phyloP scores from a whole-genome alignment of 2,329 filamentous ascomycete genomes.

The Acephala macrosclerotiorum region DNA sequence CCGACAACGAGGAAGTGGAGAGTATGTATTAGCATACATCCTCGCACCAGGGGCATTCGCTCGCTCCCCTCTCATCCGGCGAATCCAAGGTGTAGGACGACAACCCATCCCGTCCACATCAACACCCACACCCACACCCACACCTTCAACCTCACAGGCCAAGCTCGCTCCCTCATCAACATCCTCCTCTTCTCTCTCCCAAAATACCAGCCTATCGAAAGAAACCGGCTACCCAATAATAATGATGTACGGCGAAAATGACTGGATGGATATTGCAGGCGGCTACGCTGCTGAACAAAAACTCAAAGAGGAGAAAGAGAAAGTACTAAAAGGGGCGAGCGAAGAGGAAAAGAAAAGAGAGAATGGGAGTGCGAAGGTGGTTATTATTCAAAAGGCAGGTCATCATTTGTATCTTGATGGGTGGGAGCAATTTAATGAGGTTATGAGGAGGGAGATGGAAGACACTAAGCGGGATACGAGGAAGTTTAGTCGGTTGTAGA shows the following conservation, averaged over 20 bases:
- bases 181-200: slow-evolving; percentile 17
- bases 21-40: slow-evolving; percentile 92
- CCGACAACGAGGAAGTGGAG: slow-evolving; percentile 87
- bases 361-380: slow-evolving; percentile 82
- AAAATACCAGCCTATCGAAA: slow-evolving; percentile 26
- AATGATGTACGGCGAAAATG: slow-evolving; percentile 95
- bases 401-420: slow-evolving; percentile 78
- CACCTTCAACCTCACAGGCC: not conserved
- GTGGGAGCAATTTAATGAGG: slow-evolving; percentile 72
- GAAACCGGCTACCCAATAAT: slow-evolving; percentile 79
- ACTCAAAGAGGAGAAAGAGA: slow-evolving; percentile 71
- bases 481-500: too few relatives aligned
- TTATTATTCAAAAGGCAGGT: slow-evolving; percentile 76
- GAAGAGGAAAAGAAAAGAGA: slow-evolving; percentile 74
- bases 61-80: slow-evolving; percentile 82
- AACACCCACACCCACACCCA: slow-evolving; percentile 2
- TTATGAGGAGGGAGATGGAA: slow-evolving; percentile 71
- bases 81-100: slow-evolving; percentile 87
- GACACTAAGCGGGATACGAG: slow-evolving; percentile 49
- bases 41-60: slow-evolving; percentile 94
- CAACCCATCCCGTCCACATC: slow-evolving; percentile 55
- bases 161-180: slow-evolving; percentile 9
- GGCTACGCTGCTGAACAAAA: slow-evolving; percentile 83
- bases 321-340: slow-evolving; percentile 66
- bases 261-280: slow-evolving; percentile 97